Percentiles rank a stretch among this genome's conserved stretches.
Conservation (phyloP, 331 rosid genomes). For the Telfairia occidentalis region DNA sequence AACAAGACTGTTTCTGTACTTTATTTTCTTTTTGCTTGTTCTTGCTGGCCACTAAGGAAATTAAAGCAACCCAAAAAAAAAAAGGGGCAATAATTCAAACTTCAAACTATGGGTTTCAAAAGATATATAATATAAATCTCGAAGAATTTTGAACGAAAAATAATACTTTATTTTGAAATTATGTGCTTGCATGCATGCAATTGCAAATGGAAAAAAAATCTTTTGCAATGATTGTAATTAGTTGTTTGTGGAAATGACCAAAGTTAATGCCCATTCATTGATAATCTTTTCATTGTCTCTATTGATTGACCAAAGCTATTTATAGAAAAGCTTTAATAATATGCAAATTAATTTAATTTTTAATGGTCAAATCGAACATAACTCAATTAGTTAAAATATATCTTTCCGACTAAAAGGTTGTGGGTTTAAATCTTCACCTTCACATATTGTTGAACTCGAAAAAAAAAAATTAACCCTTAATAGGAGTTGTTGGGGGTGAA, state of each 20-base stretch:
- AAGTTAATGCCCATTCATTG: background rate
- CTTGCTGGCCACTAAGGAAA: constrained; percentile 20
- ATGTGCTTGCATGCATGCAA: constrained; percentile 1
- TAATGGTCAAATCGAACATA: too few species aligned
- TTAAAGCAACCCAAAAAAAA: constrained; percentile 26
- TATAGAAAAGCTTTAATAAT: background rate
- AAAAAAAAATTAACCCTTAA: too few species aligned
- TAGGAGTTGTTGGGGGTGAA: too few species aligned
- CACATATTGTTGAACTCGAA: too few species aligned
- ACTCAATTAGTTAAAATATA: too few species aligned
- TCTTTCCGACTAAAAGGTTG: too few species aligned
- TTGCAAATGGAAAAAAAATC: background rate
- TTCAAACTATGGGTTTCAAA: constrained; percentile 32
- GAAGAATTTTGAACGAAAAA: constrained; percentile 50
- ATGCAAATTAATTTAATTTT: background rate
- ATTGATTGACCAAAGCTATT: background rate
- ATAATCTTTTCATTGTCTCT: background rate
- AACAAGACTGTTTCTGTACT: constrained; percentile 39
- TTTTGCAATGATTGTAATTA: background rate
- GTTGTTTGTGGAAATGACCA: background rate
- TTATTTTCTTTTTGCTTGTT: constrained; percentile 52
- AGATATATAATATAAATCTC: constrained; percentile 31
- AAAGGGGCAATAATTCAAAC: constrained; percentile 32
- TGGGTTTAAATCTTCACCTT: too few species aligned
- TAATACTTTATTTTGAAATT: background rate